These are phyloP conservation scores for Saccharomycopsis microspora DNA, from an alignment of 805 yeast species.

Conservation along the genomic window DNA sequence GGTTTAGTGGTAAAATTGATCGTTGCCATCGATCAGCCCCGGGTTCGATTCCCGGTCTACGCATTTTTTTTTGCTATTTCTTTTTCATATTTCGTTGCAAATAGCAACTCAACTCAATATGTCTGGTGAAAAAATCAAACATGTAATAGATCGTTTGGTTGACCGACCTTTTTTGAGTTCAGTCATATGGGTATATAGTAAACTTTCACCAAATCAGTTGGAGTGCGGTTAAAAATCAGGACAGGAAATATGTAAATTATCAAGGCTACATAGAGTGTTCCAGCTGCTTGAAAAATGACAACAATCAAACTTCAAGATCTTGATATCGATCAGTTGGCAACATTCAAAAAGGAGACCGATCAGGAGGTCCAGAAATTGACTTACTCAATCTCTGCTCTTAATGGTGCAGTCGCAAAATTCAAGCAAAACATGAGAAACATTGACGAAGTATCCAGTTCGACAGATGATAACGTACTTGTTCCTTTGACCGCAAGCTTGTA, in stretches of 20 bases:
- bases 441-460: constrained; percentile 31
- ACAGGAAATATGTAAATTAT: too few species aligned
- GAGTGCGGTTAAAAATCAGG: too few species aligned
- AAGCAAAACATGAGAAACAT: constrained; percentile 71
- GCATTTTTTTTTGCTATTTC: constrained; percentile 21
- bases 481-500: constrained; percentile 86
- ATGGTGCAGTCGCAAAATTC: constrained; percentile 72
- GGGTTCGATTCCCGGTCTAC: constrained; percentile 52
- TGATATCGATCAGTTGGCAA: constrained; percentile 73
- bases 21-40: constrained; percentile 51
- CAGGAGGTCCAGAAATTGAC: constrained; percentile 80
- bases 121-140: too few species aligned
- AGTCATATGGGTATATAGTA: too few species aligned
- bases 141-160: too few species aligned
- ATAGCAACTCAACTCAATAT: too few species aligned
- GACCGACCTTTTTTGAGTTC: too few species aligned
- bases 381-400: constrained; percentile 72
- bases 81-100: too few species aligned
- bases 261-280: too few species aligned
- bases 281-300: background rate
- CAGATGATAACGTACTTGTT: constrained; percentile 40
- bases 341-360: constrained; percentile 73
- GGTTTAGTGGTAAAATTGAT: constrained; percentile 47
- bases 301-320: constrained; percentile 46
- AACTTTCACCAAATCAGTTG: too few species aligned